These are phyloP conservation scores for Yamagishiella unicocca DNA, from an alignment of 139 green algal species.

Conservation along the genomic window DNA sequence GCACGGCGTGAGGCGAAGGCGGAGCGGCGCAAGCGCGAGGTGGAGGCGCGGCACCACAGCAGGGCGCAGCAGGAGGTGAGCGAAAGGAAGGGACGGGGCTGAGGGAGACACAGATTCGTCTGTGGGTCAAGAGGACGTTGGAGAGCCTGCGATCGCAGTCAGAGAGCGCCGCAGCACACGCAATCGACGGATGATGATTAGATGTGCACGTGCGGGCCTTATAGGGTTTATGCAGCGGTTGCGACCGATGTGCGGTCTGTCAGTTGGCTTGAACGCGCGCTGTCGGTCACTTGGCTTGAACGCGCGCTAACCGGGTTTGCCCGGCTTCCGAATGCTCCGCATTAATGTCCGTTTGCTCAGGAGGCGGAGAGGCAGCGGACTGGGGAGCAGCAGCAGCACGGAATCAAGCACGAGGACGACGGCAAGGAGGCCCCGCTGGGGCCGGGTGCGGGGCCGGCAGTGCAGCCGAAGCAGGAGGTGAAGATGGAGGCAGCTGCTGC, in stretches of 20 bases:
- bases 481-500: neutral
- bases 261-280: neutral
- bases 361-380: neutral
- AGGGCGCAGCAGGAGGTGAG: neutral
- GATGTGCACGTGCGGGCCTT: neutral
- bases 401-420: neutral
- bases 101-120: neutral
- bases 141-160: neutral
- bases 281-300: neutral
- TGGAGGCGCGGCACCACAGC: neutral
- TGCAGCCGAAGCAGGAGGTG: neutral
- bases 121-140: neutral
- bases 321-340: too few relatives aligned
- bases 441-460: neutral
- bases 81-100: neutral
- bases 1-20: conserved; percentile 14
- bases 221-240: neutral
- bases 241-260: too few relatives aligned
- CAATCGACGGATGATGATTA: neutral
- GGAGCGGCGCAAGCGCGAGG: conserved; percentile 3
- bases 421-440: neutral
- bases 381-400: neutral
- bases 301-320: too few relatives aligned
- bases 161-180: neutral
- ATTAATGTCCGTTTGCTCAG: neutral